Percentiles rank a stretch among this genome's conserved stretches.
phyloP scores from a whole-genome alignment of 2,329 filamentous ascomycete genomes.

The Amesomyces nigricolor region DNA sequence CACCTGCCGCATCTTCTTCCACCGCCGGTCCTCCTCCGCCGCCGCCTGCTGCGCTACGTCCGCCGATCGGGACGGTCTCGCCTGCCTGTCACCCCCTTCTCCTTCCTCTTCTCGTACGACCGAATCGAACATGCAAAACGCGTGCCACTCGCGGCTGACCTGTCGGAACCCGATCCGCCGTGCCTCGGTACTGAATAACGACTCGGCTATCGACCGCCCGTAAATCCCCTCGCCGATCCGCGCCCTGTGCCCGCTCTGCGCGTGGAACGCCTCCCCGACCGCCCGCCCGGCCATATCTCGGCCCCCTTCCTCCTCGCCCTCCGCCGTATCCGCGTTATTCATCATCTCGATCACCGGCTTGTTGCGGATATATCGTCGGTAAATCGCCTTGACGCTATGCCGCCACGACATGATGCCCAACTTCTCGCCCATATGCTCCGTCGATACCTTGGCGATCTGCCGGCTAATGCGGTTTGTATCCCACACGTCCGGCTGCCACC shows the following conservation, averaged over 20 bases:
- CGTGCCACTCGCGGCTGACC: constrained; percentile 18
- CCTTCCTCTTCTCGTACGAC: neutral
- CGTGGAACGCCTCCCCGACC: too few species aligned
- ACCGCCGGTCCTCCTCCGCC: constrained; percentile 1
- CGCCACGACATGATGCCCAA: constrained; percentile 9
- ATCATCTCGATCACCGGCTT: neutral
- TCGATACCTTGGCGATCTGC: constrained; percentile 7
- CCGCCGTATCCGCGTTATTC: neutral
- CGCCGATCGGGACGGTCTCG: neutral
- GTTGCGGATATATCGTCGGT: constrained; percentile 10
- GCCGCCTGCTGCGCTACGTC: neutral
- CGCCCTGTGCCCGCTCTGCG: constrained; percentile 5
- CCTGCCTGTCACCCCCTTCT: neutral
- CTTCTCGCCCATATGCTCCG: constrained; percentile 6
- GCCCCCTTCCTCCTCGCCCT: too few species aligned
- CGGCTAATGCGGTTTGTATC: constrained; percentile 9
- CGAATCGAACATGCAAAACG: constrained; percentile 16
- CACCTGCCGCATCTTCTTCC: neutral
- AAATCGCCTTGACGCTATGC: constrained; percentile 9
- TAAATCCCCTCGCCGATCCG: constrained; percentile 17
- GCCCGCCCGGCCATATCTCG: too few species aligned
- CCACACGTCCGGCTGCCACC: constrained; percentile 5
- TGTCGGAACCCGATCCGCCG: constrained; percentile 13
- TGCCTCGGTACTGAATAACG: constrained; percentile 1
- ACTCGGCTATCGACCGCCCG: constrained; percentile 7